phyloP scores from a whole-genome alignment of 768 basidiomycete species.

The Mycena olivaceomarginata region DNA sequence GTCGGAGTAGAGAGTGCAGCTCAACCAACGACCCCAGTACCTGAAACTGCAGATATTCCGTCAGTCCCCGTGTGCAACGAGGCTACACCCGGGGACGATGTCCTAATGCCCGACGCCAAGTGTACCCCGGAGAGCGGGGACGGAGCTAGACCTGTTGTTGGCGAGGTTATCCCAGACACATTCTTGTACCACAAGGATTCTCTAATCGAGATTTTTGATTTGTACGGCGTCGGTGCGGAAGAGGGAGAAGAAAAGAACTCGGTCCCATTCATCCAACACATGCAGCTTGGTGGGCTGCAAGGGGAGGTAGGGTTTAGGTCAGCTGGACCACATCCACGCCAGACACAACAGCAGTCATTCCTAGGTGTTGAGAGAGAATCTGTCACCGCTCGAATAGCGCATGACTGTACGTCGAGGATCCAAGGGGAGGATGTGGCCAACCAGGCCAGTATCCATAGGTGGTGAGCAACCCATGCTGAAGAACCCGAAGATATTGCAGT shows the following conservation, averaged over 20 bases:
- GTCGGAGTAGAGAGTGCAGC: too few relatives aligned
- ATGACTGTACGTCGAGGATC: too few relatives aligned
- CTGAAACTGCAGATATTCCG: not conserved
- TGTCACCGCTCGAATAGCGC: too few relatives aligned
- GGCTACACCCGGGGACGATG: conserved; percentile 28
- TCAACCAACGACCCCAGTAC: conserved; percentile 9
- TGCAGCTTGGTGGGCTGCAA: not conserved
- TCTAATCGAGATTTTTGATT: conserved; percentile 21
- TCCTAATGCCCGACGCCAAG: conserved; percentile 5
- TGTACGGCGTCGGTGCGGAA: conserved; percentile 23
- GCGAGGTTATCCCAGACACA: conserved; percentile 31
- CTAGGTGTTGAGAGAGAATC: too few relatives aligned
- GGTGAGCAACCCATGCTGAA: too few relatives aligned
- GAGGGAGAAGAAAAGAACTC: not conserved
- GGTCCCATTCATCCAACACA: conserved; percentile 16
- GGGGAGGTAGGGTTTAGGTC: conserved; percentile 7
- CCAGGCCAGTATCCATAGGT: too few relatives aligned
- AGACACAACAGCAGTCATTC: too few relatives aligned
- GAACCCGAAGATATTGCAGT: too few relatives aligned
- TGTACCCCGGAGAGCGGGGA: too few relatives aligned
- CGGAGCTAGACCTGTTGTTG: too few relatives aligned
- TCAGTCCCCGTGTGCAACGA: conserved; percentile 23
- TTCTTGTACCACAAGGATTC: conserved; percentile 11
- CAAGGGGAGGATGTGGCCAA: too few relatives aligned
- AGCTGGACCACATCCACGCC: too few relatives aligned